A percentile compares a stretch with the other conserved stretches of the same genome.
phyloP scores from a whole-genome alignment of 306 rosid genomes.

The Gastrolobium villosum region DNA sequence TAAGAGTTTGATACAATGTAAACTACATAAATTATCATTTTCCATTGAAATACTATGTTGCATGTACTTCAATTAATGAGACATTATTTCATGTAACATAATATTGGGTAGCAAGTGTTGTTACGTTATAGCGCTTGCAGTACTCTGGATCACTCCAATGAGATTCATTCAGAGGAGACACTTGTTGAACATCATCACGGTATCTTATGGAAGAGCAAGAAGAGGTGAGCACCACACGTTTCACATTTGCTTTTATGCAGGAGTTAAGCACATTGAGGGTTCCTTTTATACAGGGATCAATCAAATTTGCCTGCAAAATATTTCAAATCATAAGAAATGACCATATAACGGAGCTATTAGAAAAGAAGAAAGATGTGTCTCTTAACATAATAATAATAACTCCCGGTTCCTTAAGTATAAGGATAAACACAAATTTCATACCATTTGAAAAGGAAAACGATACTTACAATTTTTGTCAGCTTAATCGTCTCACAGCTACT shows the following conservation, averaged over 20 bases:
- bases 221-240: conserved; percentile 78
- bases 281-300: conserved; percentile 83
- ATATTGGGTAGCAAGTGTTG: neutral
- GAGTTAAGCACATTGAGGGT: conserved; percentile 76
- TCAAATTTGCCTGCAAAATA: conserved; percentile 60
- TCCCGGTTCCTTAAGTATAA: neutral
- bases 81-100: neutral
- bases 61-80: neutral
- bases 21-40: neutral
- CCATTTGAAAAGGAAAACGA: neutral
- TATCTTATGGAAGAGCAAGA: conserved; percentile 90
- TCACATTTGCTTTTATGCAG: conserved; percentile 69
- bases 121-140: conserved; percentile 77
- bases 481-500: neutral
- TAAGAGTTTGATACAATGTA: conserved; percentile 6
- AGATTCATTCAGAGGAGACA: conserved; percentile 77
- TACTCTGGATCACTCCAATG: conserved; percentile 84
- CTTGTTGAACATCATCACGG: conserved; percentile 61
- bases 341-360: neutral
- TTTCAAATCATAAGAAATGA: conserved; percentile 1
- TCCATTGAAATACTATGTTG: neutral
- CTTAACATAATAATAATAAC: neutral
- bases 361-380: neutral
- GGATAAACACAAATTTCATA: neutral
- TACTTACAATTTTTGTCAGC: neutral